Conservation (phyloP, 2,329 filamentous ascomycete genomes). For the Neonectria sp. region DNA sequence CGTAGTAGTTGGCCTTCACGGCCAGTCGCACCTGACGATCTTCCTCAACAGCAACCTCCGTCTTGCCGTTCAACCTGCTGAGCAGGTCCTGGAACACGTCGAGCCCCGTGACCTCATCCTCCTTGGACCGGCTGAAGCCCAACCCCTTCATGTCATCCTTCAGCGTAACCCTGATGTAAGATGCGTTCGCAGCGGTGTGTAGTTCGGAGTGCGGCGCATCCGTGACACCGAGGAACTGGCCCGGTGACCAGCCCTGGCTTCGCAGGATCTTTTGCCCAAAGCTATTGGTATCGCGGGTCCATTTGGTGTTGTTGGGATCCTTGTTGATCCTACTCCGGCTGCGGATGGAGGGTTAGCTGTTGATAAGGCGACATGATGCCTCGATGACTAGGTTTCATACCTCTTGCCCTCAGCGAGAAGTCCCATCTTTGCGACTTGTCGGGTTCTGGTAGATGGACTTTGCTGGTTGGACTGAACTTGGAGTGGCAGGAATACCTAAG, state of each 20-base stretch:
- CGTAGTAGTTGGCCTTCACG: slow-evolving; percentile 80
- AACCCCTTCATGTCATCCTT: slow-evolving; percentile 95
- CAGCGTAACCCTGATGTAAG: slow-evolving; percentile 86
- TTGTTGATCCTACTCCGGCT: slow-evolving; percentile 79
- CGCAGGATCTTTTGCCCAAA: slow-evolving; percentile 94
- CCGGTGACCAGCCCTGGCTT: slow-evolving; percentile 91
- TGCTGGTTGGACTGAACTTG: slow-evolving; percentile 22
- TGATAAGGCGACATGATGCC: neutral
- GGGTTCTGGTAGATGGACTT: slow-evolving; percentile 24
- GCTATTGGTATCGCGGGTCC: slow-evolving; percentile 84
- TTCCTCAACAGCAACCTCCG: slow-evolving; percentile 78
- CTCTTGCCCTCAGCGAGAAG: slow-evolving; percentile 55
- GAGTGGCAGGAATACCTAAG: slow-evolving; percentile 30
- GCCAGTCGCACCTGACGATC: slow-evolving; percentile 79
- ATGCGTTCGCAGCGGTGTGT: slow-evolving; percentile 85
- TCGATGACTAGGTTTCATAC: slow-evolving; percentile 39
- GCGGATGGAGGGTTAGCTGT: slow-evolving; percentile 28
- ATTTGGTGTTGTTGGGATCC: slow-evolving; percentile 97
- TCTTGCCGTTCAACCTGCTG: slow-evolving; percentile 91
- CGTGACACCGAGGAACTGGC: slow-evolving; percentile 84
- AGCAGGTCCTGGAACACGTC: slow-evolving; percentile 90
- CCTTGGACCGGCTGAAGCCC: slow-evolving; percentile 83
- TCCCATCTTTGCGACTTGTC: slow-evolving; percentile 50
- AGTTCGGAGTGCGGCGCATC: slow-evolving; percentile 82
- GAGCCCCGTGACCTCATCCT: slow-evolving; percentile 86